These are phyloP conservation scores for Adansonia digitata DNA, from an alignment of 345 rosid species.

Conservation along the genomic window DNA sequence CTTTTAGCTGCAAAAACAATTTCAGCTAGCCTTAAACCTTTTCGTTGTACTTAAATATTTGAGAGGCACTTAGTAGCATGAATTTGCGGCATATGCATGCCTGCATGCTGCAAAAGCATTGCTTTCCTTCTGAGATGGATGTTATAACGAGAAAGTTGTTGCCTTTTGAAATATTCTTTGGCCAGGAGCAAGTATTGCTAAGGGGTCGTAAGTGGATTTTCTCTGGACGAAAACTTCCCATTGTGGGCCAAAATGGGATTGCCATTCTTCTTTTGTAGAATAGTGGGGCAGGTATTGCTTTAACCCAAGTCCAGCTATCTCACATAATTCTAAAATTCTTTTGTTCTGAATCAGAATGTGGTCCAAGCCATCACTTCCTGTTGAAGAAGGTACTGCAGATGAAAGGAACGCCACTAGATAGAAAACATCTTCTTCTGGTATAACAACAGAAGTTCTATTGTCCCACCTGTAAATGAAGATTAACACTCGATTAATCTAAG, in stretches of 20 bases:
- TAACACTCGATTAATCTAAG: constrained; percentile 15
- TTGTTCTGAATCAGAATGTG: constrained; percentile 63
- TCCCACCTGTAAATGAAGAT: constrained; percentile 73
- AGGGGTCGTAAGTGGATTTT: constrained; percentile 73
- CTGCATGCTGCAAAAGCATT: constrained; percentile 13
- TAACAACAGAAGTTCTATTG: constrained; percentile 77
- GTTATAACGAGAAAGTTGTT: constrained; percentile 39
- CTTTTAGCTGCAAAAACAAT: background rate
- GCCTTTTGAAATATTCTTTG: constrained; percentile 75
- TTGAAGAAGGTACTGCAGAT: constrained; percentile 75
- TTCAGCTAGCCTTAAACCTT: constrained; percentile 19
- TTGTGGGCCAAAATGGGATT: constrained; percentile 62
- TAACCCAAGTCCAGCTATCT: constrained; percentile 49
- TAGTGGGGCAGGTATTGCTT: constrained; percentile 92
- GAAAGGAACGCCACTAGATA: constrained; percentile 87
- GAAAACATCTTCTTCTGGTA: constrained; percentile 84
- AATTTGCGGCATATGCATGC: background rate
- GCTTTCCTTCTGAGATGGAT: constrained; percentile 11
- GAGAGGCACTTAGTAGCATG: constrained; percentile 19
- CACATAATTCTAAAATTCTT: constrained; percentile 64
- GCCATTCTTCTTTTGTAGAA: constrained; percentile 72
- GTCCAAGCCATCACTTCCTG: constrained; percentile 64
- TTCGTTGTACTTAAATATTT: constrained; percentile 21
- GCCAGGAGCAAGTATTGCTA: constrained; percentile 88
- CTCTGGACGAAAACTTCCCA: constrained; percentile 71